A percentile compares a stretch with the other conserved stretches of the same genome.
Conservation (phyloP, 129 eudicot species). For the Flaveria bidentis region DNA sequence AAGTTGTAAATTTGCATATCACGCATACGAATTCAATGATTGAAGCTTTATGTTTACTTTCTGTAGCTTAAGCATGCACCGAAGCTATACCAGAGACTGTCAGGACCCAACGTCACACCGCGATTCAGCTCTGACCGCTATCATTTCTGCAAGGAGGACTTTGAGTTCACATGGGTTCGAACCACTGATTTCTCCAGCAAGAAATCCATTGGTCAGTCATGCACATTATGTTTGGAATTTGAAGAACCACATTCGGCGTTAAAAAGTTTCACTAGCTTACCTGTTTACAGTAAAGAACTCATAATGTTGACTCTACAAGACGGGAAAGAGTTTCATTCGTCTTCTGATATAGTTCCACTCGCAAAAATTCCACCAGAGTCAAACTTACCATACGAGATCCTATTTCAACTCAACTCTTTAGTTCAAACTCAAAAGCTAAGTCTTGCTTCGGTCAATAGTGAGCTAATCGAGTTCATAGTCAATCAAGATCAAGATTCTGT, state of each 20-base stretch:
- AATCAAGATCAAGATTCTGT: constrained; percentile 50
- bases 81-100: constrained; percentile 59
- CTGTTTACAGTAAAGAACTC: constrained; percentile 51
- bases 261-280: constrained; percentile 48
- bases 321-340: constrained; percentile 44
- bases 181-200: constrained; percentile 75
- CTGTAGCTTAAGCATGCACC: constrained; percentile 86
- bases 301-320: constrained; percentile 40
- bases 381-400: constrained; percentile 62
- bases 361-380: constrained; percentile 40
- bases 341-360: constrained; percentile 67
- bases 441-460: constrained; percentile 57
- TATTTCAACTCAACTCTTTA: constrained; percentile 89
- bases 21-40: too few species aligned
- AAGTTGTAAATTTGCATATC: too few species aligned
- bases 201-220: constrained; percentile 75
- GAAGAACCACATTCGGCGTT: constrained; percentile 37
- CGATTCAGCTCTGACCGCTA: constrained; percentile 70
- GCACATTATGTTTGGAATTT: constrained; percentile 69
- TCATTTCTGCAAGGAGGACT: constrained; percentile 82
- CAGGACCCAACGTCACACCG: constrained; percentile 61
- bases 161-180: constrained; percentile 85
- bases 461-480: constrained; percentile 56
- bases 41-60: constrained; percentile 6
- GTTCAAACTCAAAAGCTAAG: constrained; percentile 77